phyloP scores from a whole-genome alignment of 129 eudicot species.

The Silybum marianum region DNA sequence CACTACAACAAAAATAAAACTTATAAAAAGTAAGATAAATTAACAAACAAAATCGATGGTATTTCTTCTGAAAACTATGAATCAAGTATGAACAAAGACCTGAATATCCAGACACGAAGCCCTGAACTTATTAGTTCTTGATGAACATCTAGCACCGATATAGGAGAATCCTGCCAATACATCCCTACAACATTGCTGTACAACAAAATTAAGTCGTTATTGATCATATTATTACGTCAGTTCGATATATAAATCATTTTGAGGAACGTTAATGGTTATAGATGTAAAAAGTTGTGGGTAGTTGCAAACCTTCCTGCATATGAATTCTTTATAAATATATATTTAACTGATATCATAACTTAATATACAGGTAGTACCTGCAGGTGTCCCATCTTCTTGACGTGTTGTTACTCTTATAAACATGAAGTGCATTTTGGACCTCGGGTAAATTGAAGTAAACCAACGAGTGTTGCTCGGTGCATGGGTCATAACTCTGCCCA shows the following conservation, averaged over 20 bases:
- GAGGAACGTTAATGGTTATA: not conserved
- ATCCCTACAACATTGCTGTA: constrained; percentile 54
- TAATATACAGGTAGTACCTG: constrained; percentile 50
- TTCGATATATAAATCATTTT: not conserved
- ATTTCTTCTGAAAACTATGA: not conserved
- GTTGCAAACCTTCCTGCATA: not conserved
- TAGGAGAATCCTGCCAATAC: constrained; percentile 85
- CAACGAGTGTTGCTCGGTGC: constrained; percentile 86
- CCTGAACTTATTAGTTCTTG: constrained; percentile 82
- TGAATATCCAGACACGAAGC: constrained; percentile 89
- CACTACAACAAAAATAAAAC: constrained; percentile 47
- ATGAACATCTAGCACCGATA: constrained; percentile 68
- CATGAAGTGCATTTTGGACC: constrained; percentile 96
- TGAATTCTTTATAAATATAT: too few species aligned
- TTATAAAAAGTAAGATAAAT: not conserved
- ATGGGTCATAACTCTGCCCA: constrained; percentile 85
- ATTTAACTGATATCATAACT: not conserved
- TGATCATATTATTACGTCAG: not conserved
- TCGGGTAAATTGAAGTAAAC: constrained; percentile 84
- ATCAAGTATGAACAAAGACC: constrained; percentile 46
- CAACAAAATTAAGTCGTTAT: constrained; percentile 16
- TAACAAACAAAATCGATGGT: not conserved
- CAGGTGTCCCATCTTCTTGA: constrained; percentile 79
- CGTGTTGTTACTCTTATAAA: constrained; percentile 33
- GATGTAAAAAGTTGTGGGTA: not conserved